Conservation (phyloP, 441 rosid genomes). For the Omphalea diandra region DNA sequence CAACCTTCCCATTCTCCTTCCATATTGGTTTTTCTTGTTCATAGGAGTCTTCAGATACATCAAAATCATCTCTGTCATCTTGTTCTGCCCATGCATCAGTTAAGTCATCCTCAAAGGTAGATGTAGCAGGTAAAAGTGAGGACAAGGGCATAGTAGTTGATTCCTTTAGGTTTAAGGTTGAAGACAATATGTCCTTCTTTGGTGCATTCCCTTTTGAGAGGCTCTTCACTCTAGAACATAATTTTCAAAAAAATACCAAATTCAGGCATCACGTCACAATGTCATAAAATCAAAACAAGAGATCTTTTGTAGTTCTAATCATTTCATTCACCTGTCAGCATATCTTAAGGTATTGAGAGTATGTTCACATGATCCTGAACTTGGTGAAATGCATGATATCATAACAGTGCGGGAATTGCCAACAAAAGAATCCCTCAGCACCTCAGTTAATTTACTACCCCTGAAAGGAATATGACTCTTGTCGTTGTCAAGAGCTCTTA, state of each 20-base stretch:
- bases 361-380: constrained; percentile 96
- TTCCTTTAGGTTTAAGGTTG: constrained; percentile 72
- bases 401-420: constrained; percentile 99
- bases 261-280: background rate
- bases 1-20: constrained; percentile 73
- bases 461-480: constrained; percentile 99
- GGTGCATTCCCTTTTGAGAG: constrained; percentile 89
- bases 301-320: background rate
- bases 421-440: constrained; percentile 91
- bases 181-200: constrained; percentile 78
- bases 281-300: background rate
- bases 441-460: constrained; percentile 98
- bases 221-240: constrained; percentile 86
- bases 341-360: constrained; percentile 96
- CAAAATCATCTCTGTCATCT: constrained; percentile 67
- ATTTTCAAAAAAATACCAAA: constrained; percentile 1
- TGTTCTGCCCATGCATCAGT: constrained; percentile 76
- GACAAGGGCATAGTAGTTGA: constrained; percentile 67
- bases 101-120: constrained; percentile 69
- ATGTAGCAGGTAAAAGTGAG: constrained; percentile 52
- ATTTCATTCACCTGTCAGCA: constrained; percentile 76
- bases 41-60: constrained; percentile 60
- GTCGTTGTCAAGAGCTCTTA: constrained; percentile 98
- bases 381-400: constrained; percentile 98
- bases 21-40: constrained; percentile 67